Percentiles rank a stretch among this genome's conserved stretches.
phyloP scores from a whole-genome alignment of 176 grass and related monocot species.

The Avena eriantha region DNA sequence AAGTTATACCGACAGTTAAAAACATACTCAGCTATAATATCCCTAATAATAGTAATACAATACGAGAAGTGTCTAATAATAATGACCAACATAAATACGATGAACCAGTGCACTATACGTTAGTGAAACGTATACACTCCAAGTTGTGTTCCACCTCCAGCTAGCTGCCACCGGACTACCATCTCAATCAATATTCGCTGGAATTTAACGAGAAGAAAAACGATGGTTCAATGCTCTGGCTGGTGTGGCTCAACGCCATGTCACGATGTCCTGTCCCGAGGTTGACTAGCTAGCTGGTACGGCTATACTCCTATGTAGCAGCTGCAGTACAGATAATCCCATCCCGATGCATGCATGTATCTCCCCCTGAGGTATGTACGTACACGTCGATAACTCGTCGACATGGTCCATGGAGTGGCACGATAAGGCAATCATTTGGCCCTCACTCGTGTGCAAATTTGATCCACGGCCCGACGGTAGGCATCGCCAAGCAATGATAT shows the following conservation, averaged over 20 bases:
- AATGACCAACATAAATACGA: too few relatives aligned
- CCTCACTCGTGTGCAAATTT: conserved; percentile 22
- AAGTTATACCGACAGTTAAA: too few relatives aligned
- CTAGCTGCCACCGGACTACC: not conserved
- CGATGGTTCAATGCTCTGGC: not conserved
- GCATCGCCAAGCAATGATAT: not conserved
- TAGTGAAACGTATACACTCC: not conserved
- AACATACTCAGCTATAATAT: too few relatives aligned
- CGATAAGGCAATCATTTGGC: conserved; percentile 28
- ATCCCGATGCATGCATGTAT: not conserved
- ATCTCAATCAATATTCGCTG: not conserved
- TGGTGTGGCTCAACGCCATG: not conserved
- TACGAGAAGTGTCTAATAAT: too few relatives aligned
- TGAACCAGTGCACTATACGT: too few relatives aligned
- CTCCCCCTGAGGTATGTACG: not conserved
- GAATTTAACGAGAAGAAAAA: not conserved
- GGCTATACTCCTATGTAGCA: not conserved
- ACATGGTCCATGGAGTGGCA: conserved; percentile 13
- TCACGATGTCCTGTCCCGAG: not conserved
- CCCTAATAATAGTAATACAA: too few relatives aligned
- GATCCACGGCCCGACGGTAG: not conserved
- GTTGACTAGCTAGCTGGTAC: not conserved
- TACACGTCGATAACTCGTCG: not conserved
- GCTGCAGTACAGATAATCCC: not conserved
- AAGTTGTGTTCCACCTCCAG: not conserved